Conservation (phyloP, 2,329 filamentous ascomycete genomes). For the Gaeumannomyces tritici region DNA sequence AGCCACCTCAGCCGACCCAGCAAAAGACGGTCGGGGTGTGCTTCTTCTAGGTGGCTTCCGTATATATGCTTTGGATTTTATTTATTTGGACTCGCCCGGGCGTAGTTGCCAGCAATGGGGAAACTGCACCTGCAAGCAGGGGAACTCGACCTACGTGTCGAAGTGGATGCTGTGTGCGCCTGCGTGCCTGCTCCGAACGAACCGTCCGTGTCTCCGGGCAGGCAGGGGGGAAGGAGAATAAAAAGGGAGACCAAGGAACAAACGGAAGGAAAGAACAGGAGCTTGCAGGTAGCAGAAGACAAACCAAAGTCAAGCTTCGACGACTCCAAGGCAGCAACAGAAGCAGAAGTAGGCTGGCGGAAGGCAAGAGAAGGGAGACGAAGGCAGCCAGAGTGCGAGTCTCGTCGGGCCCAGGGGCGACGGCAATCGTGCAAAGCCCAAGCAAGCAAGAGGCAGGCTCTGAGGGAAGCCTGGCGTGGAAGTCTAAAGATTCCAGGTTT, state of each 20-base stretch:
- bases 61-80: neutral
- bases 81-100: neutral
- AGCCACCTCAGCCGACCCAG: neutral
- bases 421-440: neutral
- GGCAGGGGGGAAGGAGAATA: neutral
- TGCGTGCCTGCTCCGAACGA: neutral
- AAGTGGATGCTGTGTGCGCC: neutral
- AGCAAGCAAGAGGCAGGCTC: neutral
- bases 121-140: neutral
- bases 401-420: neutral
- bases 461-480: neutral
- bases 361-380: neutral
- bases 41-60: neutral
- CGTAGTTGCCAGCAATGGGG: neutral
- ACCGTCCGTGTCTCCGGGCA: neutral
- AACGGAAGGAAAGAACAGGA: neutral
- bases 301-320: neutral
- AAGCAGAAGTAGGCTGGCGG: neutral
- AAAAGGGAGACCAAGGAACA: neutral
- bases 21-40: neutral
- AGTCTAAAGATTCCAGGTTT: no score
- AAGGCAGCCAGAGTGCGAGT: neutral
- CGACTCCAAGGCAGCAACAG: neutral
- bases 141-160: neutral
- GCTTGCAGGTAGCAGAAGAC: no score